Evolutionary conservation across 768 basidiomycete species (phyloP).

Genomic region (Russula lepida): DNA sequence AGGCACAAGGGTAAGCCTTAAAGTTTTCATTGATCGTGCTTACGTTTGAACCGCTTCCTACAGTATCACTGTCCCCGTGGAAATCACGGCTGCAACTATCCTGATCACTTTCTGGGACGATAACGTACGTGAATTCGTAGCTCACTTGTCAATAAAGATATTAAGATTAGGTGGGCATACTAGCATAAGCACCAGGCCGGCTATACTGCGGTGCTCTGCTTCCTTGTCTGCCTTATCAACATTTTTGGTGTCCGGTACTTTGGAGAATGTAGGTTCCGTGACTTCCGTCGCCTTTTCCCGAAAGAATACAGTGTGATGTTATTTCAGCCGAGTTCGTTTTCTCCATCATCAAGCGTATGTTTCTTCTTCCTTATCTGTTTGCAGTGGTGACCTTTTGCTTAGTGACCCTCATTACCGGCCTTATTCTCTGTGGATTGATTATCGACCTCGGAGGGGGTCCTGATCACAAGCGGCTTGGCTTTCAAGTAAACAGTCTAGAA

Average conservation of each 20-base stretch:
- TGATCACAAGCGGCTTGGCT: conserved; percentile 53
- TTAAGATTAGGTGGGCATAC: not conserved
- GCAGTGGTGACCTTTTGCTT: conserved; percentile 17
- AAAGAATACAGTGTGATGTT: not conserved
- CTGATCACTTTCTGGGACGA: conserved; percentile 67
- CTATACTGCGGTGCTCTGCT: conserved; percentile 52
- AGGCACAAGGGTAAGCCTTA: conserved; percentile 28
- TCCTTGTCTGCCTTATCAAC: conserved; percentile 54
- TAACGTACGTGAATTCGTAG: conserved; percentile 36
- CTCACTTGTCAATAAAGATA: not conserved
- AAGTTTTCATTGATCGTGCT: not conserved
- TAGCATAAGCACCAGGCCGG: conserved; percentile 43
- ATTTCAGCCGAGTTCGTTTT: conserved; percentile 51
- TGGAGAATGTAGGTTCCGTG: conserved; percentile 38
- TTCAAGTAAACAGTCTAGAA: conserved; percentile 37
- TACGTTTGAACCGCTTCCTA: not conserved
- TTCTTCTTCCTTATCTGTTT: not conserved
- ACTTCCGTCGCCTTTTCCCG: no score
- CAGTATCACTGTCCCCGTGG: conserved; percentile 57
- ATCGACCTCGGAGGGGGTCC: conserved; percentile 78
- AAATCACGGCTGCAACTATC: conserved; percentile 64
- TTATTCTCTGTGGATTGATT: conserved; percentile 55
- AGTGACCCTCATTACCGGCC: conserved; percentile 54
- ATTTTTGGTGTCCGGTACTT: conserved; percentile 66
- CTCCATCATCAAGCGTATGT: conserved; percentile 54